Conservation (phyloP, 2,329 filamentous ascomycete genomes). For the Penicillium sclerotigenum region DNA sequence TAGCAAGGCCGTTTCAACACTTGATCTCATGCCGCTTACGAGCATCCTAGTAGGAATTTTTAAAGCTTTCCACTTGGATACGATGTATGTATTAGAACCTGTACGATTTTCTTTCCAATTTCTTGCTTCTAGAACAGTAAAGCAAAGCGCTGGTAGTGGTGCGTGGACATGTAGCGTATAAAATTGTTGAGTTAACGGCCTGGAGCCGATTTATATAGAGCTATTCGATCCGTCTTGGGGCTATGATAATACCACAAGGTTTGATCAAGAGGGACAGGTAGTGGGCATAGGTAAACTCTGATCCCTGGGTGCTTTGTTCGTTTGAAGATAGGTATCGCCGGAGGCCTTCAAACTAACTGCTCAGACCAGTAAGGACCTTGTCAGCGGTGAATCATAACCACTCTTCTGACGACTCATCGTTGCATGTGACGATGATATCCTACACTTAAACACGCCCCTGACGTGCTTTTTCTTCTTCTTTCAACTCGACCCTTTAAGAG, state of each 20-base stretch:
- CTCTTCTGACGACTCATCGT: not conserved
- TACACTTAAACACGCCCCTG: not conserved
- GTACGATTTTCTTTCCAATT: conserved; percentile 2
- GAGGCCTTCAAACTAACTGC: not conserved
- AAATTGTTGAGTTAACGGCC: not conserved
- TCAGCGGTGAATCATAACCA: not conserved
- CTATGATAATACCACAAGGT: not conserved
- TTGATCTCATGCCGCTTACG: conserved; percentile 15
- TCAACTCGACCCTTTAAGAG: not conserved
- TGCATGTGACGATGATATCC: not conserved
- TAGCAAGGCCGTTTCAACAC: conserved; percentile 28
- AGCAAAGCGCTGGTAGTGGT: not conserved
- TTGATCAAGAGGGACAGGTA: not conserved
- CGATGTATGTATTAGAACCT: conserved; percentile 10
- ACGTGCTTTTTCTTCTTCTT: not conserved
- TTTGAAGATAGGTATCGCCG: not conserved
- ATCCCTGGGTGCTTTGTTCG: not conserved
- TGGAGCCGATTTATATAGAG: not conserved
- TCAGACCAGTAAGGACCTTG: too few species aligned
- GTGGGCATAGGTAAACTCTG: not conserved
- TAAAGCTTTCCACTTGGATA: conserved; percentile 9
- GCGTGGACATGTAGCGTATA: not conserved
- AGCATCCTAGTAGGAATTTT: not conserved
- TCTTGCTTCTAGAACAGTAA: not conserved
- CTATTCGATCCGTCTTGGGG: not conserved